These are phyloP conservation scores for Purpureocillium lavendulum DNA, from an alignment of 2,329 filamentous ascomycete genomes.

Conservation along the genomic window DNA sequence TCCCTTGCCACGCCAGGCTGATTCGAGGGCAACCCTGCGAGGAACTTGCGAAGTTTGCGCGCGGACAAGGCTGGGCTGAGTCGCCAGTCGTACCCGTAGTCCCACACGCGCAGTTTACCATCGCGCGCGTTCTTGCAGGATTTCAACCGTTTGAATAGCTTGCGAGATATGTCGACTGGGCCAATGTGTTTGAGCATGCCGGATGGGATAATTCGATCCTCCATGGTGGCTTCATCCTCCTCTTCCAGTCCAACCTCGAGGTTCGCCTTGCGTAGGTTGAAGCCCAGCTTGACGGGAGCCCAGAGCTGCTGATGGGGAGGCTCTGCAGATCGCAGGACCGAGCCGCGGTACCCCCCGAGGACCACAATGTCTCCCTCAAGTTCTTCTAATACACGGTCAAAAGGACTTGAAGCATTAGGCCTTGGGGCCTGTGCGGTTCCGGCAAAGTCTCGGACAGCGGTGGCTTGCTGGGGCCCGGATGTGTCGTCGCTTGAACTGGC, in stretches of 20 bases:
- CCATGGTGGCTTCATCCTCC: conserved; percentile 77
- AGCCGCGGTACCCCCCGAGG: conserved; percentile 85
- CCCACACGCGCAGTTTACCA: conserved; percentile 70
- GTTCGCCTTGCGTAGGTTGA: conserved; percentile 87
- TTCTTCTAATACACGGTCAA: conserved; percentile 52
- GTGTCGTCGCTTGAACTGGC: conserved; percentile 17
- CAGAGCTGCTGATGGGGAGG: conserved; percentile 80
- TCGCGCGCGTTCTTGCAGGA: conserved; percentile 64
- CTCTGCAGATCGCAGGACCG: conserved; percentile 76
- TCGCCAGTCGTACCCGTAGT: conserved; percentile 94
- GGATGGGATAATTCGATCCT: conserved; percentile 72
- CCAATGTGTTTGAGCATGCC: conserved; percentile 91
- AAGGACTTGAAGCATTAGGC: conserved; percentile 16
- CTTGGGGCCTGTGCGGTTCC: neutral
- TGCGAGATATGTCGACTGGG: conserved; percentile 79
- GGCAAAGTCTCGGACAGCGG: conserved; percentile 8
- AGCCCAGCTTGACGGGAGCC: conserved; percentile 87
- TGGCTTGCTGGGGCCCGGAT: conserved; percentile 14
- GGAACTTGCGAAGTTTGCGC: conserved; percentile 60
- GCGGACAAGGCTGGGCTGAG: conserved; percentile 73
- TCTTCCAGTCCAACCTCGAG: conserved; percentile 75
- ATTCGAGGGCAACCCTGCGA: conserved; percentile 71
- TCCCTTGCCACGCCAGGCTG: conserved; percentile 40
- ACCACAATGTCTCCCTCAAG: conserved; percentile 81
- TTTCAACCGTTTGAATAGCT: conserved; percentile 69